Base-by-base conservation (phyloP, 495 filamentous ascomycete species). In the Bombardia bombarda region DNA sequence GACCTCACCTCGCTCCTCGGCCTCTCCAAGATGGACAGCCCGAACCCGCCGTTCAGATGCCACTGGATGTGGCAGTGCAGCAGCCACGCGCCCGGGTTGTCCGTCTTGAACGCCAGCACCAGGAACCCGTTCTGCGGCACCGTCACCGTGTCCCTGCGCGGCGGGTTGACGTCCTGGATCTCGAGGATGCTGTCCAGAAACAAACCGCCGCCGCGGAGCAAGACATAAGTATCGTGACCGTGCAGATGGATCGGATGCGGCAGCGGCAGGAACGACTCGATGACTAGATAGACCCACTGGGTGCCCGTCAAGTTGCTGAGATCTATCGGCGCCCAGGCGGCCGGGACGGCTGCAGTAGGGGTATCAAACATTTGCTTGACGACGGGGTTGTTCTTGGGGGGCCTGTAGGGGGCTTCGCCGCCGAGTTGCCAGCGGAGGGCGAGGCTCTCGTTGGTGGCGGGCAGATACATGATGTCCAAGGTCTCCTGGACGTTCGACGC, bases 151-250 rank as follows among this genome's bases (percentile, higher is more conserved):
- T 86, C 80, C 1, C 82, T 63, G 6, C 79, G 69, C 8, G 73
- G 68, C 4, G 1, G 79, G 63, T 26, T 44, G 52, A 67, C 77
- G 12, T 58, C 42, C 28, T 52, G 77, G 8, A 62, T 40, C 34
- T 54, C 36, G 12, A 58, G 48, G n/a, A 65, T 40, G 19, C 51
- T 57, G 32, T 16, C 31, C 12, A 42, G 41, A 7, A 36, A 49
- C 12, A 38, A 18, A 18, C 47, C 44, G 5, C 18, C 23, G 20
- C 38, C 38, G 47, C 79, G 69, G 9, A 63, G 62, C 9, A 83
- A 52, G 10, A 82, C 56, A 39, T 53, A 69, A 61, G 80, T 83
- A 47, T 81, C 69, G 49, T 83, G 70, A 7, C 75, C 75, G 55
- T 78, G 72, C 3, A 82, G 58, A 47, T 78, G 72, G 30, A 75